Evolutionary conservation across 2,329 filamentous ascomycete species (phyloP).

Genomic region (Cladophialophora chaetospira): DNA sequence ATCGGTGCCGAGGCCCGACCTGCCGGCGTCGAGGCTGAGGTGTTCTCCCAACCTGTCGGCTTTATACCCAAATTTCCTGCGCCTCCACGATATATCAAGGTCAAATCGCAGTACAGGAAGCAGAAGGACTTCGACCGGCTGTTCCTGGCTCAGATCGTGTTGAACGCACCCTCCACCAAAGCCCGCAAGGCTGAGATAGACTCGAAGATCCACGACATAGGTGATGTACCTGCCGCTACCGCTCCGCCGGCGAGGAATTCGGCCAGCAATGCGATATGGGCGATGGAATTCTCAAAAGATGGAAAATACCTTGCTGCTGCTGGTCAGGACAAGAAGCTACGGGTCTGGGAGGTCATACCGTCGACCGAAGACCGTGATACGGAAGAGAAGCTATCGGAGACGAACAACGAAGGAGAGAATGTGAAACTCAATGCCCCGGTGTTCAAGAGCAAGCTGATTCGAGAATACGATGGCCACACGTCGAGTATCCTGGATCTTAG

Average conservation of each 20-base stretch:
- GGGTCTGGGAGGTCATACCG: slow-evolving; percentile 86
- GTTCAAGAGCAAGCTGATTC: slow-evolving; percentile 74
- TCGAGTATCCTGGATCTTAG: slow-evolving; percentile 86
- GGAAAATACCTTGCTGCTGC: slow-evolving; percentile 90
- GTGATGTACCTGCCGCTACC: slow-evolving; percentile 31
- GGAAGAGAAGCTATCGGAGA: slow-evolving; percentile 71
- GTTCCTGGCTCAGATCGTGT: slow-evolving; percentile 90
- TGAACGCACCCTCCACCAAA: slow-evolving; percentile 52
- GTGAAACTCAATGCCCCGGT: slow-evolving; percentile 84
- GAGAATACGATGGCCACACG: slow-evolving; percentile 80
- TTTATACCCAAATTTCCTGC: slow-evolving; percentile 87
- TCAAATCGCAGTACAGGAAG: slow-evolving; percentile 78
- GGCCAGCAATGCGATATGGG: slow-evolving; percentile 75
- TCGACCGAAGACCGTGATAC: slow-evolving; percentile 75
- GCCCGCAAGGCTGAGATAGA: slow-evolving; percentile 40
- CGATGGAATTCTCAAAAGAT: slow-evolving; percentile 88
- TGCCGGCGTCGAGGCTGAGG: slow-evolving; percentile 79
- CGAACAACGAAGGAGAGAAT: slow-evolving; percentile 48
- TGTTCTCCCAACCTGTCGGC: slow-evolving; percentile 77
- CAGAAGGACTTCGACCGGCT: slow-evolving; percentile 78
- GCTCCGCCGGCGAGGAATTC: slow-evolving; percentile 33
- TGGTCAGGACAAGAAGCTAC: slow-evolving; percentile 80
- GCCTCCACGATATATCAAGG: slow-evolving; percentile 86
- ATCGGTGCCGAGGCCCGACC: slow-evolving; percentile 65
- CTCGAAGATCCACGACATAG: slow-evolving; percentile 32